These are phyloP conservation scores for Suhomyces pyralidae DNA, from an alignment of 805 yeast genomes.

Conservation along the genomic window DNA sequence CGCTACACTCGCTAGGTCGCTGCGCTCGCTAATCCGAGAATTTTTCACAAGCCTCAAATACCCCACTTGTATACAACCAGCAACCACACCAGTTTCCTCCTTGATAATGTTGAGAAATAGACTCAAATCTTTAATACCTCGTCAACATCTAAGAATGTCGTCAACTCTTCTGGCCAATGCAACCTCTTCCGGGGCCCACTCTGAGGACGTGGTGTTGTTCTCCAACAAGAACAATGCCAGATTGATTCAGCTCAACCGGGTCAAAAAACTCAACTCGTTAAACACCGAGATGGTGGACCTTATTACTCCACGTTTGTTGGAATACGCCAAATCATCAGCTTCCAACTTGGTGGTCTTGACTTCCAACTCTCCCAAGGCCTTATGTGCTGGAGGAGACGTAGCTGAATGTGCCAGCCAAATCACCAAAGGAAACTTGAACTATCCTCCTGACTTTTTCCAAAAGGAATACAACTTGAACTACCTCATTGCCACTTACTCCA, in stretches of 20 bases:
- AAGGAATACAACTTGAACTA: slow-evolving; percentile 80
- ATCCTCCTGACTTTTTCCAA: slow-evolving; percentile 66
- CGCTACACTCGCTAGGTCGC: neutral
- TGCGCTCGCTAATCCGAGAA: neutral
- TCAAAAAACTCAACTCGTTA: slow-evolving; percentile 80
- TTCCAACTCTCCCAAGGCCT: slow-evolving; percentile 63
- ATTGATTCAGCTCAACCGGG: slow-evolving; percentile 72
- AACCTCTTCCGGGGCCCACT: slow-evolving; percentile 16
- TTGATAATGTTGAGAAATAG: slow-evolving; percentile 9
- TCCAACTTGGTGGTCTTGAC: slow-evolving; percentile 67
- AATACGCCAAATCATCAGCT: slow-evolving; percentile 67
- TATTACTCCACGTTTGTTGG: slow-evolving; percentile 69
- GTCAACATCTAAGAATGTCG: slow-evolving; percentile 16
- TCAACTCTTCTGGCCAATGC: slow-evolving; percentile 9
- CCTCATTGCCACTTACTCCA: slow-evolving; percentile 73
- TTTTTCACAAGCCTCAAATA: slow-evolving; percentile 5
- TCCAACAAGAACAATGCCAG: slow-evolving; percentile 62
- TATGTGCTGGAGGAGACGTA: slow-evolving; percentile 97
- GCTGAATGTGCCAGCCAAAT: slow-evolving; percentile 70
- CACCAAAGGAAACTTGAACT: slow-evolving; percentile 40
- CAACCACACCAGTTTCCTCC: neutral
- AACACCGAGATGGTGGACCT: slow-evolving; percentile 70
- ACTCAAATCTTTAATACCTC: slow-evolving; percentile 1
- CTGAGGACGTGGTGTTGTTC: slow-evolving; percentile 60
- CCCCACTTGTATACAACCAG: neutral